Base-by-base conservation (phyloP, 305 asterid species). In the Andrographis paniculata region DNA sequence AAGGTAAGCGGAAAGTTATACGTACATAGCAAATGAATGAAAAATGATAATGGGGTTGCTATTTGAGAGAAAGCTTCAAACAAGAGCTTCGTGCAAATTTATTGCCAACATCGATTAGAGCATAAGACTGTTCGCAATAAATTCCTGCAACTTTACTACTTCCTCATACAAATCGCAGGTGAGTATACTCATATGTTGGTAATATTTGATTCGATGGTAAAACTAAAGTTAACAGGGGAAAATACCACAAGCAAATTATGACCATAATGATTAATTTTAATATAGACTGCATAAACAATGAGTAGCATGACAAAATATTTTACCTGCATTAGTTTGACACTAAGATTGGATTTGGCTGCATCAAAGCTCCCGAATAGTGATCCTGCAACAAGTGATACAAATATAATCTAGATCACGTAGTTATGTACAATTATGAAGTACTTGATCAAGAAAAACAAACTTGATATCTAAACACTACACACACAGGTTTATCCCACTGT, bases 321-420 rank as follows among this genome's bases (percentile, higher is more conserved):
- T 71, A 85, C 97, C 97, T 85, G 94, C 96, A 89, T 85, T 51
- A 89, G 64, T 71, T 85, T 89, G 55, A 89, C 76, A 63, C 45
- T 69, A 40, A 89, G 80, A 74, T 62, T 78, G 64, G 88, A 76
- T 71, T 73, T 85, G 52, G 92, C 76, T 33, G 64, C 73, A 61
- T 73, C 89, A 42, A 61, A 42, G 79, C 80, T 73, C 63, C 78
- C 95, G 22, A 89, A 89, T 53, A 89, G 52, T 43, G 95, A 82
- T 57, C 98, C 97, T 89, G 70, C 16, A 59, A 50, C 51, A 76
- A 53, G 41, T 22, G 21, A 55, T 20, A 59, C 28, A 45, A 58
- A 58, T 53, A 36, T 55, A 24, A 30, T 42, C 46, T 48, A 45
- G 54, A 50, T 38, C 28, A 59, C 30, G 39, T 52, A 46, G 48